Base-by-base conservation (phyloP, 2,329 filamentous ascomycete species). In the Penicillium sp. region DNA sequence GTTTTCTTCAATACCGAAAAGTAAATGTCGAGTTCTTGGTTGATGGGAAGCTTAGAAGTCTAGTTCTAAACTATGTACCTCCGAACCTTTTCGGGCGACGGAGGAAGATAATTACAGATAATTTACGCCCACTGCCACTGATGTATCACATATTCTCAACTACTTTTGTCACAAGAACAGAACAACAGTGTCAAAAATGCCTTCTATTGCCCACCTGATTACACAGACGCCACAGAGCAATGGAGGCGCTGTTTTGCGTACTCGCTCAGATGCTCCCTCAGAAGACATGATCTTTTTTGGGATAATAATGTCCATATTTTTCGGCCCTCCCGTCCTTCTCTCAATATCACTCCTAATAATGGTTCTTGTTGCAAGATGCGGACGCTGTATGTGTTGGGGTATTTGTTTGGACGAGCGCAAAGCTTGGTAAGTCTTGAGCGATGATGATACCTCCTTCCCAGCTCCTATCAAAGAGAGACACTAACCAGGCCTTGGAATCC, bases 1-100 rank as follows among this genome's bases (percentile, higher is more conserved):
- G 75, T 81, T 26, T 69, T 69, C 50, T 68, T 69, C n/a, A 58
- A 64, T 54, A 3, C 8, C 2, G 13, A 32, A 14, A 35, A 47
- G 44, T 47, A 14, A 24, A 47, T 24, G 1, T n/a, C 3, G 14
- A 2, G 2, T 47, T 4, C 9, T n/a, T 35, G 31, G 14, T 22
- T 11, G 13, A 7, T 22, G 8, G 11, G 13, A 22, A 16, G n/a
- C 18, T 22, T 22, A 0, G 6, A 45, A 14, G n/a, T 20, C 1
- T 45, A 31, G 20, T 20, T 16, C 4, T 16, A 20, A 14, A 32
- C 8, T 5, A 7, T 46, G 31, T 46, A 46, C 13, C 31, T n/a
- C 44, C 31, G 20, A 46, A 35, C 5, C 44, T 9, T 3, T 34
- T 46, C 13, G 14, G 18, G 20, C 10, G 13, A 16, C 44, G 44